Evolutionary conservation across 1,284 basidiomycete species (phyloP).

Genomic region (Apiotrichum laibachii): DNA sequence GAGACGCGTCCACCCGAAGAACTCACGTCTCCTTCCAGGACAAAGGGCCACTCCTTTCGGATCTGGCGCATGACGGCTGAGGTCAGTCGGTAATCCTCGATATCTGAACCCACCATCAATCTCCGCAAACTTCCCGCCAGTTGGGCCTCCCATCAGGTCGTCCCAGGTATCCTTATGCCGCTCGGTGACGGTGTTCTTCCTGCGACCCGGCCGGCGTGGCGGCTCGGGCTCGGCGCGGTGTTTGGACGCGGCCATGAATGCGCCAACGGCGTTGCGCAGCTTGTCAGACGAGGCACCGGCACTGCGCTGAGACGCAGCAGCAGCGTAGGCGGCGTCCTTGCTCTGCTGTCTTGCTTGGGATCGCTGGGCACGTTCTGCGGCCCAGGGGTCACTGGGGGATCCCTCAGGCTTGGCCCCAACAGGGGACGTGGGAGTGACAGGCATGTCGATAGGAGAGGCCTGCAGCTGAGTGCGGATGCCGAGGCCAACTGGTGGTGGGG

Average conservation of each 20-base stretch:
- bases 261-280: slow-evolving; percentile 43
- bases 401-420: background rate
- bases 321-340: slow-evolving; percentile 24
- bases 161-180: slow-evolving; percentile 29
- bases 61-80: slow-evolving; percentile 81
- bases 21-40: slow-evolving; percentile 76
- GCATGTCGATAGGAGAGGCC: slow-evolving; percentile 1
- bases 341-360: slow-evolving; percentile 32
- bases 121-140: slow-evolving; percentile 46
- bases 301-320: slow-evolving; percentile 14
- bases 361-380: slow-evolving; percentile 38
- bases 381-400: slow-evolving; percentile 35
- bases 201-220: slow-evolving; percentile 11
- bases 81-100: background rate
- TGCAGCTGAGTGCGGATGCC: too few relatives aligned
- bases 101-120: slow-evolving; percentile 40
- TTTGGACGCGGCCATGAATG: slow-evolving; percentile 39
- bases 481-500: too few relatives aligned
- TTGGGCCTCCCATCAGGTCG: slow-evolving; percentile 21
- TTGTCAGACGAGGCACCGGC: slow-evolving; percentile 15
- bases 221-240: slow-evolving; percentile 6
- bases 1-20: slow-evolving; percentile 4
- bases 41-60: slow-evolving; percentile 83
- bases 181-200: slow-evolving; percentile 12
- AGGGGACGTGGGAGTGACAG: background rate